A percentile compares a stretch with the other conserved stretches of the same genome.
phyloP scores from a whole-genome alignment of 73 alveolate species.

The Blepharisma stoltei region DNA sequence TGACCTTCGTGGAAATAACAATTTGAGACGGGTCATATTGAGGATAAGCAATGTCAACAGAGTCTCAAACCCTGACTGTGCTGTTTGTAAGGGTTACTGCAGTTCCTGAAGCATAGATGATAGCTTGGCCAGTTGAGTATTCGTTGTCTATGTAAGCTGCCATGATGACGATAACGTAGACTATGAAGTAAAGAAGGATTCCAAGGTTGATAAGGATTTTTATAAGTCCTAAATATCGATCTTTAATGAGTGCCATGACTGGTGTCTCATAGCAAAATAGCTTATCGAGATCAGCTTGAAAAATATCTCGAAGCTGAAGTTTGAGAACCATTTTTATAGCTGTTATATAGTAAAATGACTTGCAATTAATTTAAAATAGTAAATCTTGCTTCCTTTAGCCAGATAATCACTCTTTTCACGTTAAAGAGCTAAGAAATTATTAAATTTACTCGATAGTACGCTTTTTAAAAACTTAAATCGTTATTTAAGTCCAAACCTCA shows the following conservation, averaged over 20 bases:
- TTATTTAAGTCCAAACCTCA: too few species aligned
- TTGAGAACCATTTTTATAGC: conserved; percentile 5
- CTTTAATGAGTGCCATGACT: neutral
- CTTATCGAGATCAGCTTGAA: conserved; percentile 1
- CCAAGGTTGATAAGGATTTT: neutral
- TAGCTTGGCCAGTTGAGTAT: conserved; percentile 28
- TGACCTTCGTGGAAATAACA: conserved; percentile 3
- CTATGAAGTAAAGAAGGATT: conserved; percentile 11
- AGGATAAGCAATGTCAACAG: conserved; percentile 10
- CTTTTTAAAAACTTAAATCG: too few species aligned
- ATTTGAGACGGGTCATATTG: conserved; percentile 17
- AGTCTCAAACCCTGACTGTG: conserved; percentile 13
- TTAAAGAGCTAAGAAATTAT: too few species aligned
- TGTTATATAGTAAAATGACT: too few species aligned
- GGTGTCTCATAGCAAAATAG: conserved; percentile 19
- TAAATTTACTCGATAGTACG: too few species aligned
- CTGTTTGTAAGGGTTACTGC: neutral
- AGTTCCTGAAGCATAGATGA: neutral
- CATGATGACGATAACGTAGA: neutral
- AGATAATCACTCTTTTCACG: too few species aligned
- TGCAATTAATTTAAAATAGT: too few species aligned
- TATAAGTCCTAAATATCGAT: conserved; percentile 13
- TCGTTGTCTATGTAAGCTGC: conserved; percentile 5
- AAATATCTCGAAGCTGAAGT: conserved; percentile 23
- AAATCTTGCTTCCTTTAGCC: too few species aligned